These are phyloP conservation scores for Yamadazyma takamatsuzukensis DNA, from an alignment of 805 yeast genomes.

Conservation along the genomic window DNA sequence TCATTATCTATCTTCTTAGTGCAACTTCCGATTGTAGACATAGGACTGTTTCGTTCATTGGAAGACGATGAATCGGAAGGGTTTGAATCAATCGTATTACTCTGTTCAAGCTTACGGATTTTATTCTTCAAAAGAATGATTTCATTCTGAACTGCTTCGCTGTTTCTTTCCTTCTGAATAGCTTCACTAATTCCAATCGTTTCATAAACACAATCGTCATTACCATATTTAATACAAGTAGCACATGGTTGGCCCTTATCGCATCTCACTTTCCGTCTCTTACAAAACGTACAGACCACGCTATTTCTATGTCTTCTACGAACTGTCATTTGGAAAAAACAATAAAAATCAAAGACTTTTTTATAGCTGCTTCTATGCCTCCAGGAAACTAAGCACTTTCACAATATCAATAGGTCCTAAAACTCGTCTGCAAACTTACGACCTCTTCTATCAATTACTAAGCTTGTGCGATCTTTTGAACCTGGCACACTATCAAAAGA, in stretches of 20 bases:
- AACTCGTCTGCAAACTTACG: no score
- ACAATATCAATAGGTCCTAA: no score
- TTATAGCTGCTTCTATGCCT: no score
- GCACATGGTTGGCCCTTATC: conserved; percentile 35
- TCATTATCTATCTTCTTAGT: neutral
- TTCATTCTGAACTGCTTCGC: conserved; percentile 3
- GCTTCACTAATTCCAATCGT: conserved; percentile 1
- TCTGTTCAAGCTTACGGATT: conserved; percentile 2
- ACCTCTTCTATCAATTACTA: no score
- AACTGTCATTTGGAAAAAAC: no score
- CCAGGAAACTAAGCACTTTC: no score
- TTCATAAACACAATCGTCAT: conserved; percentile 12
- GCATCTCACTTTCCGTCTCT: conserved; percentile 35
- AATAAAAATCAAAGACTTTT: no score
- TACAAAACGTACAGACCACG: conserved; percentile 35
- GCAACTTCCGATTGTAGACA: no score
- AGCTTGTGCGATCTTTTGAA: no score
- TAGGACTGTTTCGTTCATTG: neutral
- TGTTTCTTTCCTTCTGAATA: conserved; percentile 1
- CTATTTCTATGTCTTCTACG: conserved; percentile 25
- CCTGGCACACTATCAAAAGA: no score
- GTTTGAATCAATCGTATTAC: neutral
- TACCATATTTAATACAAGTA: conserved; percentile 27
- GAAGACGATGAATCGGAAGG: neutral
- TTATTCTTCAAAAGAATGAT: conserved; percentile 4